Conservation (phyloP, 768 basidiomycete genomes). For the Gelatoporia subvermispora region DNA sequence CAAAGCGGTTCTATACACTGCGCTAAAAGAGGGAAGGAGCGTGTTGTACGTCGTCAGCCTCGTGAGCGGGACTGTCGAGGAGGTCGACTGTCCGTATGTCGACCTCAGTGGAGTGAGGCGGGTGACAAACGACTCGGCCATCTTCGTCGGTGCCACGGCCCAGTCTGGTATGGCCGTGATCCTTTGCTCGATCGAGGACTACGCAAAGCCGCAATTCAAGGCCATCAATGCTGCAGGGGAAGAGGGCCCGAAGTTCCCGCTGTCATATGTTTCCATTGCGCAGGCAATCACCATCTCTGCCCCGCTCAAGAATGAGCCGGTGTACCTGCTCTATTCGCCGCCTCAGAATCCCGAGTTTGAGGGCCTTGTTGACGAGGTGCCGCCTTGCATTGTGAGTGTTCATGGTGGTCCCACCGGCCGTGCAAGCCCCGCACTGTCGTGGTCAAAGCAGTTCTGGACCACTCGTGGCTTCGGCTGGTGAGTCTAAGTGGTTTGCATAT, state of each 20-base stretch:
- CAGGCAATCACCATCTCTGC: conserved; percentile 40
- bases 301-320: conserved; percentile 30
- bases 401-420: conserved; percentile 72
- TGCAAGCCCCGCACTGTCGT: conserved; percentile 41
- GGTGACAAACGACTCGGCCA: conserved; percentile 28
- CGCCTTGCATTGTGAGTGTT: conserved; percentile 59
- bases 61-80: conserved; percentile 20
- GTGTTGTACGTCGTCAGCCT: conserved; percentile 30
- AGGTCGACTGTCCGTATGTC: conserved; percentile 40
- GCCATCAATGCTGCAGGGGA: conserved; percentile 10
- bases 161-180: conserved; percentile 33
- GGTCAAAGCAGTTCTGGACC: conserved; percentile 62
- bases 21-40: conserved; percentile 28
- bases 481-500: conserved; percentile 7
- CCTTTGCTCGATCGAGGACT: conserved; percentile 27
- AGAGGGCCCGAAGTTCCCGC: conserved; percentile 18
- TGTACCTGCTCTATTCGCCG: conserved; percentile 63
- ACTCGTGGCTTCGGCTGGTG: conserved; percentile 73
- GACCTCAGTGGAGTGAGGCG: conserved; percentile 32
- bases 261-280: conserved; percentile 42
- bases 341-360: conserved; percentile 65
- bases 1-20: conserved; percentile 25
- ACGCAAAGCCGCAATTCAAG: conserved; percentile 18
- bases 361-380: conserved; percentile 45
- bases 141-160: conserved; percentile 40